Evolutionary conservation across 2,329 filamentous ascomycete genomes (phyloP), one percentile per base, ranked within the genome.

Genomic region (Blastomyces parvus): DNA sequence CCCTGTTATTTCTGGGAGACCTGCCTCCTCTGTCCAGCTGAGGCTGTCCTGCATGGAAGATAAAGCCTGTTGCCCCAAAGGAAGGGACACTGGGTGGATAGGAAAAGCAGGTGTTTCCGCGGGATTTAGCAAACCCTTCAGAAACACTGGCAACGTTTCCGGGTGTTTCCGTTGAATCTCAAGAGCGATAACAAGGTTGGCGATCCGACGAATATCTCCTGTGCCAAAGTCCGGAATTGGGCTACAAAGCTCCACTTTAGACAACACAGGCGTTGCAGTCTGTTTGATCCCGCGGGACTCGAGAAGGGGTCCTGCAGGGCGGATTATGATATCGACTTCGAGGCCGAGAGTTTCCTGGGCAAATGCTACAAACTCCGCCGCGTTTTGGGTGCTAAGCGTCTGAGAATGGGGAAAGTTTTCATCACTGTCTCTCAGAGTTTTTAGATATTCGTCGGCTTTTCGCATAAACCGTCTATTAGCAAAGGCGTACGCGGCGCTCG

Each of bases 21-120:
- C 60, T 19, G 50, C 60, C 30, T 53, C 53, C 40, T 66, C 63
- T 6, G 67, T 48, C 30, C 30, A 19, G 9, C 13, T 25, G 55
- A 52, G 3, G 48, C 48, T 52, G 55, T 65, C 46, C 61, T 62
- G 63, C 64, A 62, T 30, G 9, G 38, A 14, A 48, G 42, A 22
- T 22, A 62, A 59, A 60, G 2, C 50, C 52, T 62, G 52, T 53
- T 46, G 62, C 42, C 50, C 55, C 61, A 59, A 7, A 42, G 9
- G 42, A 55, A 42, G 33, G 57, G 52, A n/a, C 5, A 36, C 27
- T 33, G 38, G 61, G 3, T 14, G n/a, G 2, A 55, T 36, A 27
- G 25, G 40, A 13, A 19, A 7, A 19, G 42, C 42, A 46, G 42
- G 42, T 17, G 19, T 46, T 46, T 19, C 5, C 42, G 5, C 3